Base-by-base conservation (phyloP, 257 asterid species). In the Petunia secreta region DNA sequence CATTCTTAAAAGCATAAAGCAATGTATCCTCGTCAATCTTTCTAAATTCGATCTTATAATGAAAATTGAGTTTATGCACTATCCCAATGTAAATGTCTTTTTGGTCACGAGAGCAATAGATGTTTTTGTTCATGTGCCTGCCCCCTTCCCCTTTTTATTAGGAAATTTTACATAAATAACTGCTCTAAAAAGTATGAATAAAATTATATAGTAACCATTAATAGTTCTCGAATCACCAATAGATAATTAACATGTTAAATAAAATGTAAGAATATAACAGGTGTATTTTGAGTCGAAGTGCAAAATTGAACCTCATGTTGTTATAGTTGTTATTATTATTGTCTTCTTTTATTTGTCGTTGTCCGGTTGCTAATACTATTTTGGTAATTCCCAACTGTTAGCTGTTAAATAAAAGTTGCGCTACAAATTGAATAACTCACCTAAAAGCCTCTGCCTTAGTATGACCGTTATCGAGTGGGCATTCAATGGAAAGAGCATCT, bases 1-100 rank as follows among this genome's bases (percentile, higher is more conserved):
- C 46, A 25, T 78, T 59, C 55, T 25, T 37, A 81, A 86, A 41
- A 83, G 58, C 34, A 79, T 5, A 82, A 82, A 85, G 84, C 83
- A 82, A 75, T 54, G 65, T 78, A 44, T 9, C 69, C 38, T 63
- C 75, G 41, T 54, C 80, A 57, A 58, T 63, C 79, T 63, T 63
- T 71, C 57, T 55, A 63, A 79, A 74, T 80, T 85, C 79, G 67
- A 66, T 4, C 63, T 74, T 8, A 46, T 48, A 5, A 71, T 2
- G 25, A 25, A 34, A 66, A 14, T 65, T 40, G 13, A 14, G 7
- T 9, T 16, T 46, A 4, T 63, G 1, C 9, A 3, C 38, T 64
- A 48, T 48, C 8, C 8, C 55, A 1, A 50, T 71, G 43, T 34
- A 10, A 1, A 50, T 71, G 43, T 34, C 60, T 71, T 71, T 48